A percentile compares a stretch with the other conserved stretches of the same genome.
Conservation (phyloP, 139 green algal genomes). For the Chlamydomonas urium region DNA sequence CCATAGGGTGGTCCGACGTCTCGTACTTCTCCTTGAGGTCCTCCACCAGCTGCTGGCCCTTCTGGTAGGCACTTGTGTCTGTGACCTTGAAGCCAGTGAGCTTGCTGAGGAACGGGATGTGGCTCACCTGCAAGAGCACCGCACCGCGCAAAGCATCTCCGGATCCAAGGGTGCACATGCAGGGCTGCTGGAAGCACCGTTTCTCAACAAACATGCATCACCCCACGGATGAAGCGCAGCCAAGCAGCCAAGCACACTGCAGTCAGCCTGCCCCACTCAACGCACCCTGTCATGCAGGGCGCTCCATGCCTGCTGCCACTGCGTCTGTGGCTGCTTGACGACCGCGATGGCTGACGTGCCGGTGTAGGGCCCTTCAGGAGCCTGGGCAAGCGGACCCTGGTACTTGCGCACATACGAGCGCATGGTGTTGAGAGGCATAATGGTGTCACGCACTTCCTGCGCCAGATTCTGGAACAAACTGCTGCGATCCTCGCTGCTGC, state of each 20-base stretch:
- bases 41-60: slow-evolving; percentile 72
- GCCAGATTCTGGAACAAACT: slow-evolving; percentile 5
- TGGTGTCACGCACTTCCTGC: slow-evolving; percentile 1
- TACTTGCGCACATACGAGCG: neutral
- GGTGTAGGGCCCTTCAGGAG: neutral
- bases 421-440: neutral
- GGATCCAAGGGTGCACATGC: neutral
- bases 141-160: neutral
- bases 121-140: slow-evolving; percentile 14
- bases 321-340: slow-evolving; percentile 33
- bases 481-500: too few relatives aligned
- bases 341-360: slow-evolving; percentile 13
- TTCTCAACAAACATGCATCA: neutral
- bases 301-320: slow-evolving; percentile 30
- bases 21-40: slow-evolving; percentile 88
- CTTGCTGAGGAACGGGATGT: slow-evolving; percentile 25
- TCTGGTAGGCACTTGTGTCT: slow-evolving; percentile 34
- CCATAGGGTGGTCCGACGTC: slow-evolving; percentile 83
- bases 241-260: neutral
- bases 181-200: neutral
- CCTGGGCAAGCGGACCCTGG: neutral
- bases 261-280: too few relatives aligned
- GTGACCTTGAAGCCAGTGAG: slow-evolving; percentile 22
- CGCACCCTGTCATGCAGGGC: slow-evolving; percentile 37
- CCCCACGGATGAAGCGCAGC: neutral